phyloP scores from a whole-genome alignment of 2,329 filamentous ascomycete species.

The Pyrenophora tritici-repentis region DNA sequence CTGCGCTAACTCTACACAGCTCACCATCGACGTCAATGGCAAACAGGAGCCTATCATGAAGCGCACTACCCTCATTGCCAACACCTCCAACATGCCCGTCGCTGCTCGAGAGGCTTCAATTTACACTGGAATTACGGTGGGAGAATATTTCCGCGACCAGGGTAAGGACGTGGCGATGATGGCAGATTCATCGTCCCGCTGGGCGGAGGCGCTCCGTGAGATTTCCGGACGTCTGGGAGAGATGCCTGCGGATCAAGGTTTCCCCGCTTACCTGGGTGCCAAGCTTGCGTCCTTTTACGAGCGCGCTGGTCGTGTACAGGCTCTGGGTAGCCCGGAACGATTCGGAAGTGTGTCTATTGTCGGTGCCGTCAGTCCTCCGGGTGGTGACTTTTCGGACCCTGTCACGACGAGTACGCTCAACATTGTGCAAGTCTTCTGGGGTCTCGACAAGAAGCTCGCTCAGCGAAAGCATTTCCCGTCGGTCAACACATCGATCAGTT shows the following conservation, averaged over 20 bases:
- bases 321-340: constrained; percentile 86
- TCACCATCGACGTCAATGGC: constrained; percentile 91
- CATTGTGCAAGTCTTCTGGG: constrained; percentile 99
- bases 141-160: constrained; percentile 96
- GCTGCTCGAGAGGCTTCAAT: constrained; percentile 98
- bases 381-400: constrained; percentile 98
- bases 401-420: constrained; percentile 90
- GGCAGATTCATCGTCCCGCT: constrained; percentile 97
- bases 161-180: constrained; percentile 99
- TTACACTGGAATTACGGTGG: constrained; percentile 86
- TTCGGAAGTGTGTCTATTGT: constrained; percentile 96
- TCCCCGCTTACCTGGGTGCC: constrained; percentile 94
- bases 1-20: constrained; percentile 50
- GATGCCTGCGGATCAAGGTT: constrained; percentile 99
- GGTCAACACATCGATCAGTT: constrained; percentile 92
- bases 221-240: constrained; percentile 98
- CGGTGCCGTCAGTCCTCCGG: constrained; percentile 93
- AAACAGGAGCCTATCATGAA: constrained; percentile 99
- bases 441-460: constrained; percentile 98
- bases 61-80: constrained; percentile 96
- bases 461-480: constrained; percentile 99
- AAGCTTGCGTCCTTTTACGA: constrained; percentile 99
- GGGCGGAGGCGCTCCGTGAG: constrained; percentile 98
- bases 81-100: constrained; percentile 99
- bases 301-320: constrained; percentile 84